Evolutionary conservation across 768 basidiomycete genomes (phyloP).

Genomic region (Mycena indigotica): DNA sequence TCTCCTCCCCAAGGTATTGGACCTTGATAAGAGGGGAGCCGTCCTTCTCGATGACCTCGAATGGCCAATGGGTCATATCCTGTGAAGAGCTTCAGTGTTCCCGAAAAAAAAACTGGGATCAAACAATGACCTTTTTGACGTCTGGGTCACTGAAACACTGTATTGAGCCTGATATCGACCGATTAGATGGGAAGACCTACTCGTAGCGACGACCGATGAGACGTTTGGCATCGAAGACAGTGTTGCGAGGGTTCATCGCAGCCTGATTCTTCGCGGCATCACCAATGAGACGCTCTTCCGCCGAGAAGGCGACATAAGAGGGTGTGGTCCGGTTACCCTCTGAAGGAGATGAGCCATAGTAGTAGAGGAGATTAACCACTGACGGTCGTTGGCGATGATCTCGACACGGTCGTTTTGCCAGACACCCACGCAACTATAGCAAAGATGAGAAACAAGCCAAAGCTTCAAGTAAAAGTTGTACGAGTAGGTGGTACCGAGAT

Average conservation of each 20-base stretch:
- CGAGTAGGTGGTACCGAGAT: conserved; percentile 98
- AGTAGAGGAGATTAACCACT: conserved; percentile 33
- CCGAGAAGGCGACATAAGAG: conserved; percentile 98
- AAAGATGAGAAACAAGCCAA: conserved; percentile 13
- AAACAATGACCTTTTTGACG: conserved; percentile 74
- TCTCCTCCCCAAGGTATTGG: conserved; percentile 91
- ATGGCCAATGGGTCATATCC: conserved; percentile 98
- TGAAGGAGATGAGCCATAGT: conserved; percentile 32
- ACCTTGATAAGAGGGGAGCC: conserved; percentile 97
- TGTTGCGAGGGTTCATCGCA: conserved; percentile 99
- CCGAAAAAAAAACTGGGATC: conserved; percentile 17
- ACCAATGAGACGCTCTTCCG: conserved; percentile 95
- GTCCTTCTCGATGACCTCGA: conserved; percentile 94
- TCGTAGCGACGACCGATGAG: conserved; percentile 97
- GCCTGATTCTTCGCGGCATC: conserved; percentile 99
- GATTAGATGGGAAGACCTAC: conserved; percentile 46
- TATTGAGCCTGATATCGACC: conserved; percentile 14
- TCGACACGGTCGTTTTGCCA: conserved; percentile 99
- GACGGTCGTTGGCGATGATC: conserved; percentile 97
- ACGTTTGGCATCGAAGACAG: conserved; percentile 99
- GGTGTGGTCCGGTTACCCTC: conserved; percentile 99
- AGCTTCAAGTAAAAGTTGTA: conserved; percentile 43
- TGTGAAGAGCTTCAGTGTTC: conserved; percentile 32
- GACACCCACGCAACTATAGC: conserved; percentile 89
- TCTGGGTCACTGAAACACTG: conserved; percentile 71